Evolutionary conservation across 306 rosid genomes (phyloP), one percentile per base, ranked within the genome.

Genomic region (Carpinus fangiana): DNA sequence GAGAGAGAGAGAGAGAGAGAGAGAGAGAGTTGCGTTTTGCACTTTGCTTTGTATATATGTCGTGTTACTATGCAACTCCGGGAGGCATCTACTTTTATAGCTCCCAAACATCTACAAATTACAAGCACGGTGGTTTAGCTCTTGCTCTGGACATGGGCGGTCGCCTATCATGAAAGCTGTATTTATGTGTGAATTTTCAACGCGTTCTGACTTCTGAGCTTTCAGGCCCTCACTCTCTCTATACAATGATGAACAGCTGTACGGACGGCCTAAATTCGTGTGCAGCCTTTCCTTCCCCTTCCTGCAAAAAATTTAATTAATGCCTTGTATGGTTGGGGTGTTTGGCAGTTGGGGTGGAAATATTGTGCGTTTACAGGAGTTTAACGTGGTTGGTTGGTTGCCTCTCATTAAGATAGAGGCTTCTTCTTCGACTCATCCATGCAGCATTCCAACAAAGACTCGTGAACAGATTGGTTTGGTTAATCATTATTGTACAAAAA

Each of bases 321-420:
- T 78, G 82, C 72, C 12, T 56, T 43, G 52, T 78, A 23, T 45
- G 46, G 82, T 72, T 78, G 82, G 77, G 61, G 77, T 10, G 38
- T 23, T 23, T 59, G 26, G 28, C 10, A 10, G 61, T 21, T 55
- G 11, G n/a, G 11, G 28, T 55, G 26, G 26, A 23, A n/a, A n/a
- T n/a, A 23, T 23, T 23, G 26, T 23, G 0, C 26, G 26, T 0
- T 23, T 23, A 23, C 11, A 1, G 54, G 34, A 31, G 34, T 31
- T 14, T 7, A 2, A 0, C 5, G 5, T 21, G 62, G 12, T 20
- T 8, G 12, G 0, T 10, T 6, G 17, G 1, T 3, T 51, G 5
- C 7, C 34, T 20, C 28, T 1, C 5, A 38, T 38, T 38, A 38
- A 38, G 43, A 38, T 38, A 2, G 2, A 2, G 34, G 34, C 34